Evolutionary conservation across 2,329 filamentous ascomycete genomes (phyloP).

Genomic region (Venturiaceae sp.): DNA sequence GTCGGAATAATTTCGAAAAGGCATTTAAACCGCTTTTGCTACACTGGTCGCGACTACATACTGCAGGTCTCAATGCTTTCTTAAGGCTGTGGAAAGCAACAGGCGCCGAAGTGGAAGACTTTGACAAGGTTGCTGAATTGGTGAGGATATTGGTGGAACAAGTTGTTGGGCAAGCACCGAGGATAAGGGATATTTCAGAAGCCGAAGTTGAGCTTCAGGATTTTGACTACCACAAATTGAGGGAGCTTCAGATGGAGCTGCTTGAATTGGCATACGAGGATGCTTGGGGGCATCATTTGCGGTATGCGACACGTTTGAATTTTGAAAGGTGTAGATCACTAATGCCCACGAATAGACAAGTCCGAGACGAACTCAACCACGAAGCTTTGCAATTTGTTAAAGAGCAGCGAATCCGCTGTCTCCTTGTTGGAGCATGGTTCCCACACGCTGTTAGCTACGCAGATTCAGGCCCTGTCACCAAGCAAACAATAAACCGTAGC

Average conservation of each 20-base stretch:
- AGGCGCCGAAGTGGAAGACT: constrained; percentile 74
- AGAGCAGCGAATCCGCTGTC: constrained; percentile 85
- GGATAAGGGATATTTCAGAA: constrained; percentile 75
- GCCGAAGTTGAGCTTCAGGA: constrained; percentile 83
- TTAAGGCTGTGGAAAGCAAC: constrained; percentile 89
- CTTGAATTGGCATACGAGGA: constrained; percentile 88
- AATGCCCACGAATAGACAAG: constrained; percentile 41
- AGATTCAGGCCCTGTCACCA: constrained; percentile 35
- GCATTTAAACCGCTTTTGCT: constrained; percentile 79
- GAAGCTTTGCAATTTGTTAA: constrained; percentile 95
- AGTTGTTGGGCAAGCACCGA: constrained; percentile 70
- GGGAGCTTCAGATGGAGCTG: constrained; percentile 87
- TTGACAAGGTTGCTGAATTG: constrained; percentile 86
- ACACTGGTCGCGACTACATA: constrained; percentile 88
- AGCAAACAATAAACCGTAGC: constrained; percentile 29
- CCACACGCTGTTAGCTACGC: constrained; percentile 41
- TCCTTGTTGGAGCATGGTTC: constrained; percentile 89
- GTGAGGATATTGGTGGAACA: constrained; percentile 84
- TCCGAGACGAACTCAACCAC: constrained; percentile 82
- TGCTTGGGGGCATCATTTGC: constrained; percentile 83
- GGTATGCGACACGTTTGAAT: constrained; percentile 22
- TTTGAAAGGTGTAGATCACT: not conserved
- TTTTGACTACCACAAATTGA: constrained; percentile 68
- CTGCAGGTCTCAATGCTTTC: constrained; percentile 75
- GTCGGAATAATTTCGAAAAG: constrained; percentile 69